Conservation (phyloP, 257 asterid genomes). For the Apocynum venetum region DNA sequence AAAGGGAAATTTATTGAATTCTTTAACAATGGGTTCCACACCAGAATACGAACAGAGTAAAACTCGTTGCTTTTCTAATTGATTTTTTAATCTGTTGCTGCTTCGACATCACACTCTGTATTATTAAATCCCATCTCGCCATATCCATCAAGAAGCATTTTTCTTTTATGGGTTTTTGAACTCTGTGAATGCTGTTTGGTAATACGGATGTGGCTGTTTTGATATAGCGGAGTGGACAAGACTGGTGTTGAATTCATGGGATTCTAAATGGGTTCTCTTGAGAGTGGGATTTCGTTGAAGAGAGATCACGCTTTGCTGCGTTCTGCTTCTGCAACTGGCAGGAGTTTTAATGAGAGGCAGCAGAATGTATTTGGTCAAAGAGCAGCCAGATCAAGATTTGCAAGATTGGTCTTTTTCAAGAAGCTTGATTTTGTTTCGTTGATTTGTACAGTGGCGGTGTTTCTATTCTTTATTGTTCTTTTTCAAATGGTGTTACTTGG, state of each 20-base stretch:
- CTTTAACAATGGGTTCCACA: conserved; percentile 9
- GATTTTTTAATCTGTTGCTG: conserved; percentile 5
- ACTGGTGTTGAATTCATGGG: conserved; percentile 35
- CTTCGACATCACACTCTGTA: not conserved
- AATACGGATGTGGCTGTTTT: conserved; percentile 1
- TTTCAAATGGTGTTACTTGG: conserved; percentile 67
- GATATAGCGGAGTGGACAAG: not conserved
- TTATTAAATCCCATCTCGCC: conserved; percentile 7
- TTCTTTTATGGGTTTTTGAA: not conserved
- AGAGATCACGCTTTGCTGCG: conserved; percentile 49
- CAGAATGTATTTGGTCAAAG: conserved; percentile 34
- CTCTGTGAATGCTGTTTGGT: not conserved
- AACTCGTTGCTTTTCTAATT: conserved; percentile 6
- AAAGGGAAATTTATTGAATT: not conserved
- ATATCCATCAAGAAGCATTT: not conserved
- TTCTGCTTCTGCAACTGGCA: conserved; percentile 32
- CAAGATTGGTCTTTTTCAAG: conserved; percentile 50
- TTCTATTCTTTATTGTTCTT: conserved; percentile 56
- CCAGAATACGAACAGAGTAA: not conserved
- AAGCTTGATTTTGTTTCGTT: conserved; percentile 55
- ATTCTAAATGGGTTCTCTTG: conserved; percentile 84
- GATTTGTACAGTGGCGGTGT: conserved; percentile 52
- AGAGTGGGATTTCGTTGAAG: conserved; percentile 43
- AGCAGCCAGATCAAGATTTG: conserved; percentile 74
- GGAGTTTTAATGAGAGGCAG: conserved; percentile 22